Percentiles rank a stretch among this genome's conserved stretches.
Conservation (phyloP, 495 filamentous ascomycete genomes). For the Penicillium lividum region DNA sequence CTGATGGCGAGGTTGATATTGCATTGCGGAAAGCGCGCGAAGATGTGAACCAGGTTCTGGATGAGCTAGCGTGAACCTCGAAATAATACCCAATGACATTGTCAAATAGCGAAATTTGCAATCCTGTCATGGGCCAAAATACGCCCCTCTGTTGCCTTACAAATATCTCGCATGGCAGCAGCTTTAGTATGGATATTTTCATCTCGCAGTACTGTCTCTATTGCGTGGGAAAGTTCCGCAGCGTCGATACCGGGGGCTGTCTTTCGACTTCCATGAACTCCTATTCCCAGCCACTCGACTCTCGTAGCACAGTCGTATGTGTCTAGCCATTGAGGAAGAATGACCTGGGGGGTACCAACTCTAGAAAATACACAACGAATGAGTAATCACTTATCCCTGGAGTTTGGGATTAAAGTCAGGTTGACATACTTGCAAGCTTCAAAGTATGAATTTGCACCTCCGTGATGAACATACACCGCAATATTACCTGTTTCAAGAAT, state of each 20-base stretch:
- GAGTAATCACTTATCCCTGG: neutral
- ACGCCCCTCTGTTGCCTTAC: conserved; percentile 22
- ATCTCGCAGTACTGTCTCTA: conserved; percentile 32
- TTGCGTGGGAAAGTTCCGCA: conserved; percentile 31
- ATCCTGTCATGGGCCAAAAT: conserved; percentile 27
- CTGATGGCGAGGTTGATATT: conserved; percentile 41
- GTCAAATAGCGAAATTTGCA: conserved; percentile 17
- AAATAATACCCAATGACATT: neutral
- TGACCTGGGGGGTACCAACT: conserved; percentile 50
- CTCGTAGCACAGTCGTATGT: conserved; percentile 51
- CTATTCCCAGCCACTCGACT: conserved; percentile 51
- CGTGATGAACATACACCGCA: conserved; percentile 53
- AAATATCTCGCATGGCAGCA: conserved; percentile 18
- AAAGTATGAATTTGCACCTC: conserved; percentile 54
- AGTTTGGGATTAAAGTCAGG: neutral
- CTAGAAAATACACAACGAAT: conserved; percentile 19
- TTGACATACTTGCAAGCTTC: conserved; percentile 51
- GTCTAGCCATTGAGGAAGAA: conserved; percentile 54
- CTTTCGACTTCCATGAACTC: conserved; percentile 45
- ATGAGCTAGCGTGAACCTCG: conserved; percentile 25
- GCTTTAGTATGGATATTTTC: conserved; percentile 18
- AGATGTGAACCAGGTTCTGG: conserved; percentile 45
- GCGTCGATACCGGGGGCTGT: conserved; percentile 34
- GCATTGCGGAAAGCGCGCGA: conserved; percentile 48
- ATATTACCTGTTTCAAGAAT: conserved; percentile 48